These are phyloP conservation scores for Sutorius australiensis DNA, from an alignment of 768 basidiomycete species.

Conservation along the genomic window DNA sequence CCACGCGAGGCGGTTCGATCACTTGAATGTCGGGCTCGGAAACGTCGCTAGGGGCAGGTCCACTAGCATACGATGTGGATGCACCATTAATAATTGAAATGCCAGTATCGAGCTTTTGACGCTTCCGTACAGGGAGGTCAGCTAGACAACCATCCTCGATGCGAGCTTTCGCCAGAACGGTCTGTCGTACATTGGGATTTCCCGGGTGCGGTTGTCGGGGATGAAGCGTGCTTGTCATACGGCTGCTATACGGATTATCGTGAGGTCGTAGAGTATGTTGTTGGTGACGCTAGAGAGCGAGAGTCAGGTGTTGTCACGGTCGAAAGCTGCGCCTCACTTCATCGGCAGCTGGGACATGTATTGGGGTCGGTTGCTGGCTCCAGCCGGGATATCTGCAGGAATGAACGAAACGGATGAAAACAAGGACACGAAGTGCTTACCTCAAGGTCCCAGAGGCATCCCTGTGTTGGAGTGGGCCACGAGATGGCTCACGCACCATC, in stretches of 20 bases:
- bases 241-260: slow-evolving; percentile 14
- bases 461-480: slow-evolving; percentile 23
- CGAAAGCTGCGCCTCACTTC: slow-evolving; percentile 13
- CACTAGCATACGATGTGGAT: slow-evolving; percentile 1
- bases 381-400: slow-evolving; percentile 8
- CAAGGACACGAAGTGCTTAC: slow-evolving; percentile 13
- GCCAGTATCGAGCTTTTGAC: slow-evolving; percentile 16
- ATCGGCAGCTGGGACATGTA: slow-evolving; percentile 12
- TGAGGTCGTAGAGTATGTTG: neutral
- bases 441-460: slow-evolving; percentile 25
- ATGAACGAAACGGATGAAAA: slow-evolving; percentile 6
- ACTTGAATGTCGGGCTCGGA: slow-evolving; percentile 25
- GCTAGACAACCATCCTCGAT: neutral
- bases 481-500: slow-evolving; percentile 8
- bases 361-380: slow-evolving; percentile 22
- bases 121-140: slow-evolving; percentile 19
- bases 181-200: slow-evolving; percentile 24
- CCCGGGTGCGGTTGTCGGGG: neutral
- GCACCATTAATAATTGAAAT: neutral
- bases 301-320: slow-evolving; percentile 4
- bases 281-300: slow-evolving; percentile 6
- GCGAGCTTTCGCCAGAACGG: slow-evolving; percentile 15
- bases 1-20: slow-evolving; percentile 1
- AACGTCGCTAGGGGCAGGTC: neutral
- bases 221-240: neutral